These are phyloP conservation scores for Periglandula ipomoeae DNA, from an alignment of 2,329 filamentous ascomycete species.

Conservation along the genomic window DNA sequence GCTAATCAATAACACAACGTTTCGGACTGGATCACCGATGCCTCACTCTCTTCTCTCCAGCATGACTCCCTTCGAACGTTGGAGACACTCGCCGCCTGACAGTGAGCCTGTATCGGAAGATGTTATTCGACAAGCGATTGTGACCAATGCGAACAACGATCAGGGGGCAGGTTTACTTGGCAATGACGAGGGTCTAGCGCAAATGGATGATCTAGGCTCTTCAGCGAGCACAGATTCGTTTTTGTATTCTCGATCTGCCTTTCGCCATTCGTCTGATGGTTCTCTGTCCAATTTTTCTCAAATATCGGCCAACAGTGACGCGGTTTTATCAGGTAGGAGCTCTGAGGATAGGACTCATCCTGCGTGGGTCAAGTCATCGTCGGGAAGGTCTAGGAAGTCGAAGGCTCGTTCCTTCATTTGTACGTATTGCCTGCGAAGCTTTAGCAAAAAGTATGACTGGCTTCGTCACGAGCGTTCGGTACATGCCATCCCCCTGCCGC, in stretches of 20 bases:
- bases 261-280: constrained; percentile 13
- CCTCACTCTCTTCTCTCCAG: constrained; percentile 22
- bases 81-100: constrained; percentile 32
- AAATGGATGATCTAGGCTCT: constrained; percentile 20
- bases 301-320: constrained; percentile 9
- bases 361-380: constrained; percentile 9
- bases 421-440: constrained; percentile 28
- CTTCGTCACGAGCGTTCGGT: constrained; percentile 41
- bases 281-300: constrained; percentile 10
- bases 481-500: constrained; percentile 28
- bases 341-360: constrained; percentile 3
- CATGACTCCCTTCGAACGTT: constrained; percentile 38
- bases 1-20: constrained; percentile 18
- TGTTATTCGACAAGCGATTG: constrained; percentile 26
- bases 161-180: neutral
- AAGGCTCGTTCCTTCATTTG: constrained; percentile 24
- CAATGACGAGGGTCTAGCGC: neutral
- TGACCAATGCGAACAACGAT: neutral
- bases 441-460: constrained; percentile 33
- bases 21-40: constrained; percentile 34
- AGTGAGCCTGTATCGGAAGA: constrained; percentile 31
- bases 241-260: constrained; percentile 13
- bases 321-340: constrained; percentile 4
- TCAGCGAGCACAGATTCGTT: constrained; percentile 22
- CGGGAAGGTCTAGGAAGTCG: constrained; percentile 7